Percentiles rank a stretch among this genome's conserved stretches.
phyloP scores from a whole-genome alignment of 345 rosid genomes.

The Populus nigra region DNA sequence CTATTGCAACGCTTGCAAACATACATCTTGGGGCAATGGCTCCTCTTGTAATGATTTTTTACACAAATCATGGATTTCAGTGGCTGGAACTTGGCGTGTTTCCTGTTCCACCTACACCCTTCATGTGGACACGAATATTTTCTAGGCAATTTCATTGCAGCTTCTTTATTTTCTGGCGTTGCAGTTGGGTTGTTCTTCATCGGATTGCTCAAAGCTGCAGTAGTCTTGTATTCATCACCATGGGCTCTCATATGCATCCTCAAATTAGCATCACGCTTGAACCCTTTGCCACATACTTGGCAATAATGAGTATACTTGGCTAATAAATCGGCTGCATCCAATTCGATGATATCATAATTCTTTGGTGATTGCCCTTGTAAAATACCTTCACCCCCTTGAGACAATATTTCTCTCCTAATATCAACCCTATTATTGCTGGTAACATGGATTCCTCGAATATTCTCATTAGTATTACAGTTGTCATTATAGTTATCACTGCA shows the following conservation, averaged over 20 bases:
- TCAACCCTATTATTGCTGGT: conserved; percentile 1
- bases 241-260: conserved; percentile 99
- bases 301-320: conserved; percentile 91
- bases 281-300: conserved; percentile 79
- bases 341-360: conserved; percentile 50
- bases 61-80: conserved; percentile 79
- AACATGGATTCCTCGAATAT: background rate
- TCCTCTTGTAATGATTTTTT: conserved; percentile 93
- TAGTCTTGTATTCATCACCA: conserved; percentile 79
- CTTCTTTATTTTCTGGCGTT: background rate
- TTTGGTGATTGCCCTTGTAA: conserved; percentile 1
- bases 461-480: background rate
- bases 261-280: conserved; percentile 83
- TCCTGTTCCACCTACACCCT: conserved; percentile 86
- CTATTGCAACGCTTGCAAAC: conserved; percentile 71
- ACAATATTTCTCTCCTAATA: conserved; percentile 2
- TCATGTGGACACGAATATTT: conserved; percentile 82
- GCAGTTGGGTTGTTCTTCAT: conserved; percentile 23
- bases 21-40: conserved; percentile 90
- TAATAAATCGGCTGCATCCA: conserved; percentile 55
- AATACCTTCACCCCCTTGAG: background rate
- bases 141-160: conserved; percentile 21
- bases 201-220: conserved; percentile 63
- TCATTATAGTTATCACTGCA: conserved; percentile 21
- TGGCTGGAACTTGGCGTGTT: conserved; percentile 81